Evolutionary conservation across 345 rosid species (phyloP), one percentile per base, ranked within the genome.

Genomic region (Syzygium aqueum): DNA sequence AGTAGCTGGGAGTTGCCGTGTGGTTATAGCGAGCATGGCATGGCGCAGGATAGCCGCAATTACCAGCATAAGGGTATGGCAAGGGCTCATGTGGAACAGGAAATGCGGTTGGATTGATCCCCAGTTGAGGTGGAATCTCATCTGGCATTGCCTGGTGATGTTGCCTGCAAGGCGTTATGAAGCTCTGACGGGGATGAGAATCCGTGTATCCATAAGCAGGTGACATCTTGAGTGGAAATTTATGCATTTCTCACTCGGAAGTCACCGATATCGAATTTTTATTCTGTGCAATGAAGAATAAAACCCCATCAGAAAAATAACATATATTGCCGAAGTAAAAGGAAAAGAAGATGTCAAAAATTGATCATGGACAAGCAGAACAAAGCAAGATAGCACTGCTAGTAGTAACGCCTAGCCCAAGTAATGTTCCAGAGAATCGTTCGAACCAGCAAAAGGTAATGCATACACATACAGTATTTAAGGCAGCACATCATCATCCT

Each of bases 21-120:
- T 92, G 92, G 63, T 73, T 84, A 78, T 89, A 92, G 87, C 91
- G 90, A 57, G 92, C 90, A 65, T 92, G 85, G 87, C 88, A 88
- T 6, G 90, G 93, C 6, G 63, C 67, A 23, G 91, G 52, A 86
- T 87, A 90, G 28, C 86, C 89, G 51, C 56, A 85, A 86, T 63
- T 85, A 90, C 82, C 84, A 17, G 87, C 87, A 73, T 37, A 37
- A 10, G 78, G 46, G 49, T 86, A 56, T 65, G 91, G 93, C 91
- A 92, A 92, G 77, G 89, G 80, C 30, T 88, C 94, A 85, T 80
- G 90, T 8, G 80, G 61, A 51, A 51, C 43, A 11, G 87, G 65
- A 77, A 88, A 19, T 51, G 37, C 83, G 50, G 87, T 84, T 17
- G 90, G 91, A 87, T 93, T 91, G 16, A 53, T 52, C 11, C 82